Evolutionary conservation across 306 rosid species (phyloP).

Genomic region (Purshia tridentata): DNA sequence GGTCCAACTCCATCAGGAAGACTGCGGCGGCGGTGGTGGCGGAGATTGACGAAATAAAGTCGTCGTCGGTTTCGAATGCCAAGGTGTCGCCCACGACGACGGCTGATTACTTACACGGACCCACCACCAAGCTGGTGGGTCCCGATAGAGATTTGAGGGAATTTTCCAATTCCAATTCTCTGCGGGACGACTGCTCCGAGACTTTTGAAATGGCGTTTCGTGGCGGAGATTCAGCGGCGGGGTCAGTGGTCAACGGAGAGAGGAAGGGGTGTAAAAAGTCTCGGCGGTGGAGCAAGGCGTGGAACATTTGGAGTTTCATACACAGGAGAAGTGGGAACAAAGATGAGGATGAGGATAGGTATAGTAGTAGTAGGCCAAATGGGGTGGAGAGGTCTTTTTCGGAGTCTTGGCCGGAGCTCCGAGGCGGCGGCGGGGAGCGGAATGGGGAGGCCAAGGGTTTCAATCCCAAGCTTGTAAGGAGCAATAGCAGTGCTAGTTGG

Average conservation of each 20-base stretch:
- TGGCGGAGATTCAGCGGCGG: conserved; percentile 34
- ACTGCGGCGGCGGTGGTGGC: conserved; percentile 96
- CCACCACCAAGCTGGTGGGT: conserved; percentile 34
- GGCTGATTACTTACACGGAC: conserved; percentile 51
- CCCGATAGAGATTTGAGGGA: conserved; percentile 65
- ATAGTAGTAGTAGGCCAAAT: conserved; percentile 43
- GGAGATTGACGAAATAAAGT: conserved; percentile 81
- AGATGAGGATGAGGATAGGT: conserved; percentile 76
- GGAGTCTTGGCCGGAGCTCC: conserved; percentile 83
- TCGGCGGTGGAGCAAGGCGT: conserved; percentile 75
- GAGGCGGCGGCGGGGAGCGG: conserved; percentile 48
- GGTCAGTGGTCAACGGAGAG: conserved; percentile 50
- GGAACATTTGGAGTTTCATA: conserved; percentile 89
- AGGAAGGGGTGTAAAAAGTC: conserved; percentile 71
- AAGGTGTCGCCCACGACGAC: conserved; percentile 63
- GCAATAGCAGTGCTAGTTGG: conserved; percentile 95
- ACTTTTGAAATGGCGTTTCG: conserved; percentile 50
- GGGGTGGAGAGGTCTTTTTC: conserved; percentile 82
- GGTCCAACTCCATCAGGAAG: conserved; percentile 85
- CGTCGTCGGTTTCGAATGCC: conserved; percentile 50
- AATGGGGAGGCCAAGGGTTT: conserved; percentile 58
- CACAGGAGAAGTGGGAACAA: conserved; percentile 60
- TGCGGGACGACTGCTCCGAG: conserved; percentile 80
- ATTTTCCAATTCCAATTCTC: conserved; percentile 56
- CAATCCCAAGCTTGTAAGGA: conserved; percentile 61